Evolutionary conservation across 202 grass and related monocot genomes (phyloP).

Genomic region (Digitaria exilis): DNA sequence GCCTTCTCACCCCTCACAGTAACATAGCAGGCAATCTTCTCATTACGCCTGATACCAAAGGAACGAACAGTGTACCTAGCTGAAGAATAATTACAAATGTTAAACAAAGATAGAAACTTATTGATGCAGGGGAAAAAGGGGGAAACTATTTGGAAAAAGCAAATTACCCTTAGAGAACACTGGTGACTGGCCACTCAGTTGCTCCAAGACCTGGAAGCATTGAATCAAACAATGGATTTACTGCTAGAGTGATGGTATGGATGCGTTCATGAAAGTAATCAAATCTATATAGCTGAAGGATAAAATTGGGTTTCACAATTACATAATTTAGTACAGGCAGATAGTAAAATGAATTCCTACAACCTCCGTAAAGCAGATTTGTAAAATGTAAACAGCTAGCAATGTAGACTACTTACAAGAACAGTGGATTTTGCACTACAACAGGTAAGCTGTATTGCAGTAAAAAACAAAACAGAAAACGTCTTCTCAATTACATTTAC

Average conservation of each 20-base stretch:
- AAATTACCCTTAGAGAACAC: slow-evolving; percentile 28
- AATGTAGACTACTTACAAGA: too few relatives aligned
- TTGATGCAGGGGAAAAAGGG: background rate
- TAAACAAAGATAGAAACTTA: background rate
- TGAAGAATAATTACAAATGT: slow-evolving; percentile 22
- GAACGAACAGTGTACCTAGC: slow-evolving; percentile 78
- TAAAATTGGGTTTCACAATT: background rate
- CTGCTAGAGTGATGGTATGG: background rate
- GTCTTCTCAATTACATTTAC: background rate
- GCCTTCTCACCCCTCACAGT: slow-evolving; percentile 71
- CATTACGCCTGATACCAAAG: slow-evolving; percentile 78
- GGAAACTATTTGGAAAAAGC: background rate
- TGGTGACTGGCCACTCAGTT: slow-evolving; percentile 68
- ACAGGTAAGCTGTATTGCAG: too few relatives aligned
- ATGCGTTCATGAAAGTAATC: background rate
- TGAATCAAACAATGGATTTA: background rate
- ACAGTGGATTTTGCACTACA: too few relatives aligned
- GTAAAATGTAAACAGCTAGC: too few relatives aligned
- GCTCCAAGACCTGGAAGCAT: slow-evolving; percentile 62
- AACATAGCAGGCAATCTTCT: slow-evolving; percentile 78
- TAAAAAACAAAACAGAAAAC: too few relatives aligned
- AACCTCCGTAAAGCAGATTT: too few relatives aligned
- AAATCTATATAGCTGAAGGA: background rate
- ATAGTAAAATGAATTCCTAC: background rate
- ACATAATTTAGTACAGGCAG: background rate